Percentiles rank a stretch among this genome's conserved stretches.
phyloP scores from a whole-genome alignment of 371 early-diverging fungal genomes.

The Syncephalastrum contaminatum region DNA sequence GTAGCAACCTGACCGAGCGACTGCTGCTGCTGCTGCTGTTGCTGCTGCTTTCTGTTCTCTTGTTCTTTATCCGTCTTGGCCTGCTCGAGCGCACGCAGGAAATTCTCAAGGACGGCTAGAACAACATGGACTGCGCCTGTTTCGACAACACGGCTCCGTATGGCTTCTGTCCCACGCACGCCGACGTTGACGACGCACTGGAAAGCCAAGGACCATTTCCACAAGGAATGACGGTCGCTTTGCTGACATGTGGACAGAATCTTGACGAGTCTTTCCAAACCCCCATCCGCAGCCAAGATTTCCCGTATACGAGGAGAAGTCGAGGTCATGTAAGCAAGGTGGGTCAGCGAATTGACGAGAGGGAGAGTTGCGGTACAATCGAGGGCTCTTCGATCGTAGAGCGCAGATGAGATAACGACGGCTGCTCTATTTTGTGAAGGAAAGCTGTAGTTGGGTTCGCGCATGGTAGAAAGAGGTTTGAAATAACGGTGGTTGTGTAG shows the following conservation, averaged over 20 bases:
- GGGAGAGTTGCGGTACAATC: slow-evolving; percentile 84
- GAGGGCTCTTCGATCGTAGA: slow-evolving; percentile 86
- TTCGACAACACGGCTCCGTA: slow-evolving; percentile 80
- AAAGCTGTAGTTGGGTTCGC: slow-evolving; percentile 75
- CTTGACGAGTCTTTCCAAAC: slow-evolving; percentile 77
- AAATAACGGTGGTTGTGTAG: too few relatives aligned
- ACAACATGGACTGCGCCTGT: slow-evolving; percentile 78
- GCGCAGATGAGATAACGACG: slow-evolving; percentile 70
- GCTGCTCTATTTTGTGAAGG: slow-evolving; percentile 72
- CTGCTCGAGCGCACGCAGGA: slow-evolving; percentile 55
- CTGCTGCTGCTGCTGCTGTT: slow-evolving; percentile 10
- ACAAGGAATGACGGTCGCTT: slow-evolving; percentile 63
- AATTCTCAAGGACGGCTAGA: slow-evolving; percentile 72
- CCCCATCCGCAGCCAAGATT: slow-evolving; percentile 83
- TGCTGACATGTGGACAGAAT: slow-evolving; percentile 62
- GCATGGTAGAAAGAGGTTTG: slow-evolving; percentile 49
- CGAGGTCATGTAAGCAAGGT: slow-evolving; percentile 79
- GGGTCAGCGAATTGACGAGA: slow-evolving; percentile 80
- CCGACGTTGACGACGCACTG: slow-evolving; percentile 84
- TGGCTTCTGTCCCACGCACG: slow-evolving; percentile 75
- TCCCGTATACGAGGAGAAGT: slow-evolving; percentile 78
- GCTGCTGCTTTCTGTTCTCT: slow-evolving; percentile 32
- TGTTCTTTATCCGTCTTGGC: slow-evolving; percentile 58
- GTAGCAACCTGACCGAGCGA: slow-evolving; percentile 3
- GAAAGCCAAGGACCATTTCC: slow-evolving; percentile 81